Conservation (phyloP, 1,284 basidiomycete species). For the Takashimella koratensis region DNA sequence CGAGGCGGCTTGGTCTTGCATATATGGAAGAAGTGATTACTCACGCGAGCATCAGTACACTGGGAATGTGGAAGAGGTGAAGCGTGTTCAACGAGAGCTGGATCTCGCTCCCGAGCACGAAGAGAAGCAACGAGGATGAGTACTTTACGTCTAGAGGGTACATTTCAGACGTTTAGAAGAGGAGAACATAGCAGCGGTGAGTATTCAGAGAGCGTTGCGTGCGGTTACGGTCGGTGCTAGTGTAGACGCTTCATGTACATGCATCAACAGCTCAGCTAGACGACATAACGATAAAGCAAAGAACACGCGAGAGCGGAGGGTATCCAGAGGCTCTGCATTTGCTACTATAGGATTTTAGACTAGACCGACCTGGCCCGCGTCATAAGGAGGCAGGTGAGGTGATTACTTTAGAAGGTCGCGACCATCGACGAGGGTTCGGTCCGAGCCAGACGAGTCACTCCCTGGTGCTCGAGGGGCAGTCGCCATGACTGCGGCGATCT, state of each 20-base stretch:
- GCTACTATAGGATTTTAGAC: not conserved
- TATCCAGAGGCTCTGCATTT: too few species aligned
- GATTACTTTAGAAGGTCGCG: constrained; percentile 2
- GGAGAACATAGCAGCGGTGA: too few species aligned
- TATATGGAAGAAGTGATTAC: too few species aligned
- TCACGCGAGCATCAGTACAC: constrained; percentile 42
- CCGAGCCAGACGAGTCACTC: constrained; percentile 11
- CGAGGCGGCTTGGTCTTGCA: too few species aligned
- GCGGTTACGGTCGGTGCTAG: too few species aligned
- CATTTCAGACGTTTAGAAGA: too few species aligned
- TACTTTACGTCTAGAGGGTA: too few species aligned
- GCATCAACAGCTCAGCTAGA: not conserved
- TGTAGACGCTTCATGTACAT: not conserved
- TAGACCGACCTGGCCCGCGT: not conserved
- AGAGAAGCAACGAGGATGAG: too few species aligned
- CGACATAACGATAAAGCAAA: not conserved
- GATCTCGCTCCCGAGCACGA: constrained; percentile 23
- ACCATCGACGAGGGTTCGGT: constrained; percentile 7
- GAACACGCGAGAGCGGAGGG: too few species aligned
- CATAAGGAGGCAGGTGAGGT: too few species aligned
- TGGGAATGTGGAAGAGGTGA: constrained; percentile 41
- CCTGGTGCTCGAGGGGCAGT: constrained; percentile 3
- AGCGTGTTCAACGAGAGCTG: constrained; percentile 35
- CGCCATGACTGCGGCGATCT: not conserved
- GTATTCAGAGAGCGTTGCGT: too few species aligned